Conservation (phyloP, 176 grass and related monocot species). For the Aegilops bicornis region DNA sequence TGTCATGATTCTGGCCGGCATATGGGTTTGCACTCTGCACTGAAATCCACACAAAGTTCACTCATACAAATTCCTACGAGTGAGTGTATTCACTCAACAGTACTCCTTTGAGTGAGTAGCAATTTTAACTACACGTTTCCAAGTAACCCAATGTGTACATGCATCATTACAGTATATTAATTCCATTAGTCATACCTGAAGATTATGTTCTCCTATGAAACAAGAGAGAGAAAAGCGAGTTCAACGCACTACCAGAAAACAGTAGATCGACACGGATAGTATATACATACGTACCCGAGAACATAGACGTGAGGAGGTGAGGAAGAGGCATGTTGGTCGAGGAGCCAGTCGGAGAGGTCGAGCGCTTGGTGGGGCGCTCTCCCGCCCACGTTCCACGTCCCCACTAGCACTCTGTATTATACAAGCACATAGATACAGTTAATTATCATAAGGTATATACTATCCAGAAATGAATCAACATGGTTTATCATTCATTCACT, state of each 20-base stretch:
- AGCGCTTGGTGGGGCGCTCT: conserved; percentile 47
- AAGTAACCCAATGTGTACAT: background rate
- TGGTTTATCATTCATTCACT: no score
- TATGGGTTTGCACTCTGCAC: background rate
- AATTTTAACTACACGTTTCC: background rate
- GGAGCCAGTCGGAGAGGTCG: conserved; percentile 68
- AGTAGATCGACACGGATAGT: background rate
- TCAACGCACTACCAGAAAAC: background rate
- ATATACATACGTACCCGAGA: conserved; percentile 49
- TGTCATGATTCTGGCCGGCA: background rate
- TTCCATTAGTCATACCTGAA: no score
- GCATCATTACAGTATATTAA: no score
- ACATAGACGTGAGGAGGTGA: conserved; percentile 74
- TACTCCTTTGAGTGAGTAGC: no score
- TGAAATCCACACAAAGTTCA: conserved; percentile 18
- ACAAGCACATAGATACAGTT: background rate
- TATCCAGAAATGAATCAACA: no score
- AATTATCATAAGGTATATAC: no score
- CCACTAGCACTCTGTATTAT: conserved; percentile 55
- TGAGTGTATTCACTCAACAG: background rate
- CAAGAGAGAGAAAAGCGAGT: background rate
- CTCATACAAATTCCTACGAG: background rate
- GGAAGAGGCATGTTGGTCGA: conserved; percentile 25
- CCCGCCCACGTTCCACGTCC: conserved; percentile 96
- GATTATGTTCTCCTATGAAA: no score